A percentile compares a stretch with the other conserved stretches of the same genome.
phyloP scores from a whole-genome alignment of 73 alveolate species.

The Halteria grandinella region DNA sequence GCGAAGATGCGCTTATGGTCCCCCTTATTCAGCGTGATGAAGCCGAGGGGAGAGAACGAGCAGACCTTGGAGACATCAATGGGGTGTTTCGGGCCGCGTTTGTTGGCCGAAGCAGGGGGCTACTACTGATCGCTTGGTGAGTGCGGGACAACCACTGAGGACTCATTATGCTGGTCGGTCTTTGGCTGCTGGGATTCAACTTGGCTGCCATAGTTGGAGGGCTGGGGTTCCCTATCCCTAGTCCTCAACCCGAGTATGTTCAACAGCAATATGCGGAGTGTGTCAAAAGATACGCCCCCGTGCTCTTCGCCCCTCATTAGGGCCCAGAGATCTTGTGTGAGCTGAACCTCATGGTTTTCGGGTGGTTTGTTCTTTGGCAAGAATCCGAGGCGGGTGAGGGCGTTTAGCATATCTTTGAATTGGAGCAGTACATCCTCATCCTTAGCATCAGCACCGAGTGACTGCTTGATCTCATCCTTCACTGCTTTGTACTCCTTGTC shows the following conservation, averaged over 20 bases:
- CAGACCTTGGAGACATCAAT: background rate
- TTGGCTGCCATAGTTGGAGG: constrained; percentile 6
- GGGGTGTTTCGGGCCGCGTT: no score
- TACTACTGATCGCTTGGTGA: no score
- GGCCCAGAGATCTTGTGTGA: constrained; percentile 42
- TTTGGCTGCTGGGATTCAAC: no score
- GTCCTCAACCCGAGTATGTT: constrained; percentile 22
- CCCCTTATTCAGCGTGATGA: constrained; percentile 23
- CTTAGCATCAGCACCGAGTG: background rate
- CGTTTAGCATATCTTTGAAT: background rate
- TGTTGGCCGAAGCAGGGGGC: no score
- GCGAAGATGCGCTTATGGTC: background rate
- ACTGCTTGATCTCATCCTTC: background rate
- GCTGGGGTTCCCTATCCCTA: constrained; percentile 29
- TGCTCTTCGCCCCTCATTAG: constrained; percentile 5
- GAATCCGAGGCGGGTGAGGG: constrained; percentile 1
- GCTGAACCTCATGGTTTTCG: background rate
- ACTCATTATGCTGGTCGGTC: no score
- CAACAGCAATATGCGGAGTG: background rate
- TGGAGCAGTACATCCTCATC: background rate
- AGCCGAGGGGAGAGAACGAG: background rate
- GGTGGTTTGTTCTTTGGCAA: background rate
- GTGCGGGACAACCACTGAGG: no score
- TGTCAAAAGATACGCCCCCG: constrained; percentile 30
- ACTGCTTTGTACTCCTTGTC: constrained; percentile 19